These are phyloP conservation scores for Wickerhamiella sergipiensis DNA, from an alignment of 805 yeast species.

Conservation along the genomic window DNA sequence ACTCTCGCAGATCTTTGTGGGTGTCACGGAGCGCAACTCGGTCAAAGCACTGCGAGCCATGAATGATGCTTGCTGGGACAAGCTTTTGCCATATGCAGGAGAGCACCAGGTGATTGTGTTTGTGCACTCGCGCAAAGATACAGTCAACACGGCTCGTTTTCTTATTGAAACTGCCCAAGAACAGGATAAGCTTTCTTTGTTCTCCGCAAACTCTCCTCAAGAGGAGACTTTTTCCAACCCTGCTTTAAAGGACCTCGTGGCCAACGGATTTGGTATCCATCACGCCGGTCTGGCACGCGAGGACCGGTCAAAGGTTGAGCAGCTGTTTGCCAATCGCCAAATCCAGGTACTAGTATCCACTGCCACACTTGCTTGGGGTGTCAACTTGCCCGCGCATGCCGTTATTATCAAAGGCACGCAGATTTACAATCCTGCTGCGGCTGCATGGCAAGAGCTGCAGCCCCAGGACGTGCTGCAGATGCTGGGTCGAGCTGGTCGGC, in stretches of 20 bases:
- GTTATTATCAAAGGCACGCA: conserved; percentile 94
- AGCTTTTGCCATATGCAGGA: conserved; percentile 42
- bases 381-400: conserved; percentile 93
- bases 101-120: conserved; percentile 76
- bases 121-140: conserved; percentile 91
- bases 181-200: conserved; percentile 60
- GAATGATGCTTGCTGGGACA: conserved; percentile 84
- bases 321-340: conserved; percentile 72
- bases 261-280: conserved; percentile 78
- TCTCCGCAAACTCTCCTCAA: conserved; percentile 31
- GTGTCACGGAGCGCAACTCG: conserved; percentile 72
- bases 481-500: conserved; percentile 98
- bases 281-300: conserved; percentile 94
- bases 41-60: conserved; percentile 65
- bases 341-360: conserved; percentile 88
- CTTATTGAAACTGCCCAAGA: conserved; percentile 56
- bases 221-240: neutral
- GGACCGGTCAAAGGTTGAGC: conserved; percentile 81
- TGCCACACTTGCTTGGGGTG: conserved; percentile 99
- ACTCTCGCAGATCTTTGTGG: conserved; percentile 72
- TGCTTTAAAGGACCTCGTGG: conserved; percentile 27
- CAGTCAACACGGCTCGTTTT: conserved; percentile 65
- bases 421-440: conserved; percentile 80
- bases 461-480: conserved; percentile 92
- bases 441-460: conserved; percentile 80